Evolutionary conservation across 345 rosid species (phyloP).

Genomic region (Dipteronia dyeriana): DNA sequence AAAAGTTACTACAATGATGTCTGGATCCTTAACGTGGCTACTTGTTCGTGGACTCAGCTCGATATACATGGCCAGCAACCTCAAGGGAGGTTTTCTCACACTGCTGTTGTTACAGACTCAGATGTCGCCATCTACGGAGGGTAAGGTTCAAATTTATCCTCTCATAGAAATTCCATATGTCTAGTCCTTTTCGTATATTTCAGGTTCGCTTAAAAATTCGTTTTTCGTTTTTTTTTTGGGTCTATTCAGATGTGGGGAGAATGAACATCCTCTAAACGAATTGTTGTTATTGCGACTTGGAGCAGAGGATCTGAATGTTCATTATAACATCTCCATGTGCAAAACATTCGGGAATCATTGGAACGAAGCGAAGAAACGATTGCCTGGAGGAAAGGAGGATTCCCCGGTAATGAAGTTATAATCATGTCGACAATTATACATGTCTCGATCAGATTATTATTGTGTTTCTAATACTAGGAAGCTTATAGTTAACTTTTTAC

Average conservation of each 20-base stretch:
- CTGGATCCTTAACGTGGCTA: constrained; percentile 55
- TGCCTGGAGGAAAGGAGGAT: constrained; percentile 25
- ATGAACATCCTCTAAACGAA: constrained; percentile 72
- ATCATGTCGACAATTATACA: background rate
- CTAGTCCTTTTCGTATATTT: background rate
- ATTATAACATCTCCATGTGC: constrained; percentile 37
- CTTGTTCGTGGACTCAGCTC: constrained; percentile 54
- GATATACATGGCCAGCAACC: constrained; percentile 61
- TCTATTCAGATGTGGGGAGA: constrained; percentile 63
- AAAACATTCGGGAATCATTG: constrained; percentile 48
- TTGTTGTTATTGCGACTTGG: constrained; percentile 59
- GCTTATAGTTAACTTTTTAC: background rate
- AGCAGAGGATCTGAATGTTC: constrained; percentile 36
- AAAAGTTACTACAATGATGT: constrained; percentile 66
- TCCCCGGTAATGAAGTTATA: constrained; percentile 30
- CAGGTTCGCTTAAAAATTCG: background rate
- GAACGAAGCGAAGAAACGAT: constrained; percentile 42
- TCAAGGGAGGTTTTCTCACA: constrained; percentile 77
- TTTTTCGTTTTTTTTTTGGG: background rate
- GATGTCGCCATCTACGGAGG: constrained; percentile 71
- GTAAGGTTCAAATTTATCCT: constrained; percentile 25
- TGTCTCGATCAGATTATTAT: constrained; percentile 5
- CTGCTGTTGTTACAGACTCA: constrained; percentile 48
- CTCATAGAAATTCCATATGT: background rate
- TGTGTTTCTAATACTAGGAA: constrained; percentile 1